These are phyloP conservation scores for Cinnamomum micranthum DNA, from an alignment of 164 flowering plant species.

Conservation along the genomic window DNA sequence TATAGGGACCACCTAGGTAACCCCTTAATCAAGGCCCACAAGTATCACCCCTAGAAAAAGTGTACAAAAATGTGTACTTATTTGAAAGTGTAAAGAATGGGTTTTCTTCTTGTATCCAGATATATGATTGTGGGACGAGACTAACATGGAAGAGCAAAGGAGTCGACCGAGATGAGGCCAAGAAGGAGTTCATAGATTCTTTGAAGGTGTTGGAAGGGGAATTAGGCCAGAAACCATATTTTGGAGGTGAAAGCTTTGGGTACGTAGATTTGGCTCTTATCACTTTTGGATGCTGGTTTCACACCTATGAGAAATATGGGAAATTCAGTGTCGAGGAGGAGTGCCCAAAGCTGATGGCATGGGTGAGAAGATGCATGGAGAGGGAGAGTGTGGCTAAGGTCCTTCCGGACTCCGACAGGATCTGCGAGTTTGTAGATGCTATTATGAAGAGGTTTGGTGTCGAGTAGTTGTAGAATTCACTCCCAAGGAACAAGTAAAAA, in stretches of 20 bases:
- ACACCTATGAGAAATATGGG: constrained; percentile 2
- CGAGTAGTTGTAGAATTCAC: neutral
- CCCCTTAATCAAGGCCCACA: too few relatives aligned
- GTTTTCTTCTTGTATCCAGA: neutral
- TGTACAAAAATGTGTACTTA: too few relatives aligned
- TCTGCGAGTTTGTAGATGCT: neutral
- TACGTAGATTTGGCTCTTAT: constrained; percentile 8
- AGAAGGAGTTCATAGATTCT: constrained; percentile 6
- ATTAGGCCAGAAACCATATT: constrained; percentile 13
- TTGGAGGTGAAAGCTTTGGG: constrained; percentile 13
- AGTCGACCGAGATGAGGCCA: constrained; percentile 6
- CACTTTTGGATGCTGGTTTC: constrained; percentile 4
- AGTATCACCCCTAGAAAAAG: too few relatives aligned
- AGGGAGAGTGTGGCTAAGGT: constrained; percentile 13
- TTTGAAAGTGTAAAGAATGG: too few relatives aligned
- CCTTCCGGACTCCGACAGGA: constrained; percentile 8
- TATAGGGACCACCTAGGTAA: too few relatives aligned
- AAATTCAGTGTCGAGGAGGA: constrained; percentile 10
- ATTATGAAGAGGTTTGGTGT: constrained; percentile 5
- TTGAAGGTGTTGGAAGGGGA: constrained; percentile 16
- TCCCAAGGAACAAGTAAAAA: too few relatives aligned
- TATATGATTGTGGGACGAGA: constrained; percentile 2
- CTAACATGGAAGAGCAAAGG: constrained; percentile 9
- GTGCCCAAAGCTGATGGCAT: constrained; percentile 8
- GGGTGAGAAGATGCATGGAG: constrained; percentile 15